Base-by-base conservation (phyloP, 1,284 basidiomycete species). In the Kalmanozyma brasiliensis region DNA sequence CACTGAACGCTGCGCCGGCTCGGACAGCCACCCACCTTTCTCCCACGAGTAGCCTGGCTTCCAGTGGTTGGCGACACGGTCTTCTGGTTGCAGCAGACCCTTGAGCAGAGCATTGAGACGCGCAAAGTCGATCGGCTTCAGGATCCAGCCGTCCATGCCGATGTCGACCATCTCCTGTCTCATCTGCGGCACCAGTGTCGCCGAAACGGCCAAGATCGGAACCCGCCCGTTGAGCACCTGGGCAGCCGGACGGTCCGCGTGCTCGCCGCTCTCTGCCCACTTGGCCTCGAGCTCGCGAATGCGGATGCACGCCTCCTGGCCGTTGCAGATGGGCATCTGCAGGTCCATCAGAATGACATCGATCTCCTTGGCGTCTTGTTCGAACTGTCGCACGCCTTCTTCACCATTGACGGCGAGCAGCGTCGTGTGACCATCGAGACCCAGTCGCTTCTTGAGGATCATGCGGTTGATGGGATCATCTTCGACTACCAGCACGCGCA, bases 331-430 rank as follows among this genome's bases (percentile, higher is more conserved):
- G 0, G 91, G 91, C 91, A 92, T 93, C 78, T 91, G 90, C 30
- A 93, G 88, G 80, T 93, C 91, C 91, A 93, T 93, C 51, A 94
- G 84, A 17, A 93, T 85, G 44, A 86, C 87, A 78, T 94, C 91
- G 61, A 90, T 90, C 16, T 87, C 85, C 30, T 77, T 63, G 34
- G 85, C 84, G 78, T 92, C 90, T 0, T 81, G 74, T 52, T 85
- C 80, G 29, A 92, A 84, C 57, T 85, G 85, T 38, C 90, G 88
- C 2, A 91, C 84, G 0, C 88, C 89, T 77, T 92, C 90, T 81
- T 90, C 90, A 6, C 91, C 91, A 73, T 93, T 91, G 4, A 87
- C 88, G 0, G 88, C 88, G 42, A 87, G 86, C 22, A 89, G 84
- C 2, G 91, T 89, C 11, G 79, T 84, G 74, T 92, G 90, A 0